These are phyloP conservation scores for Wickerhamomyces strasburgensis DNA, from an alignment of 805 yeast species.

Conservation along the genomic window DNA sequence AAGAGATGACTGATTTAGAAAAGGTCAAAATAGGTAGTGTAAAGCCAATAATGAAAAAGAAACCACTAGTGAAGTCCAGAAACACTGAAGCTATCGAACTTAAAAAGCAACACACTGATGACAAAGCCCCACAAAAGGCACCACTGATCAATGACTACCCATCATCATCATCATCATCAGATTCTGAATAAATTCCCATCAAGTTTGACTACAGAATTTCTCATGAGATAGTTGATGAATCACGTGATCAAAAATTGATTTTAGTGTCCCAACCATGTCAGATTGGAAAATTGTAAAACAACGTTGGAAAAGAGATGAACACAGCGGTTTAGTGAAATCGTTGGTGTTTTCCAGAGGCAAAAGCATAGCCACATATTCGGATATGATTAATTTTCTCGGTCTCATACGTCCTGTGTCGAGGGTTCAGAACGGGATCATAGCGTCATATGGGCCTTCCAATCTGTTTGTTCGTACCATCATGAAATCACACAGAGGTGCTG, in stretches of 20 bases:
- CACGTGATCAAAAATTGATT: too few relatives aligned
- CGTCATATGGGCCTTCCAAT: neutral
- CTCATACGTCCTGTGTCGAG: constrained; percentile 3
- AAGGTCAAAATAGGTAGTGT: neutral
- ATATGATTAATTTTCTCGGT: constrained; percentile 8
- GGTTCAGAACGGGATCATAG: neutral
- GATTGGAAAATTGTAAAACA: too few relatives aligned
- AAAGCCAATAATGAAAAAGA: neutral
- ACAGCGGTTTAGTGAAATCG: too few relatives aligned
- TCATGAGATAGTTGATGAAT: too few relatives aligned
- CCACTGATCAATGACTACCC: neutral
- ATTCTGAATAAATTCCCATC: neutral
- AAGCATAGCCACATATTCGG: too few relatives aligned
- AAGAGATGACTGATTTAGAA: too few relatives aligned
- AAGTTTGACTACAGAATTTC: too few relatives aligned
- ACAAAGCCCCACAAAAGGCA: neutral
- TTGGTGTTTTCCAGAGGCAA: too few relatives aligned
- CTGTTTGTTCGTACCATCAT: constrained; percentile 34
- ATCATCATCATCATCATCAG: neutral
- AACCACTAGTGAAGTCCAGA: neutral
- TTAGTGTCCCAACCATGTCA: too few relatives aligned
- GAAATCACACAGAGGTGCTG: constrained; percentile 84
- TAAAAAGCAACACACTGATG: neutral
- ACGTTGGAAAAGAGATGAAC: too few relatives aligned
- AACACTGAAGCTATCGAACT: too few relatives aligned